phyloP scores from a whole-genome alignment of 805 yeast species.

The Ogataea henricii region DNA sequence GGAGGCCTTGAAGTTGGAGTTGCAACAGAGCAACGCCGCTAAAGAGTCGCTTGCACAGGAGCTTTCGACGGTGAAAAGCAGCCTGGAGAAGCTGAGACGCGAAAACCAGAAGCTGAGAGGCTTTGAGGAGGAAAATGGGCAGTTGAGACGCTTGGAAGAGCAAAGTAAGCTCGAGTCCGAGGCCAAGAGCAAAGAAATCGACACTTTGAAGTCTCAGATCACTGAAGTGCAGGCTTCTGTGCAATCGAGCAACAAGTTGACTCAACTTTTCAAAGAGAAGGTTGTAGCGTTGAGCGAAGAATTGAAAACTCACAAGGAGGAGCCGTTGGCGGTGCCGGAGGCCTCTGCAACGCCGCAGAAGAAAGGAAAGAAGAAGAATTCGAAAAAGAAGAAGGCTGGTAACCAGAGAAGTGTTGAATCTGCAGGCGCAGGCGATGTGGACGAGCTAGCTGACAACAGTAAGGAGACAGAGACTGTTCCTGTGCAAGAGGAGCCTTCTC shows the following conservation, averaged over 20 bases:
- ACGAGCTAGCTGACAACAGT: slow-evolving; percentile 16
- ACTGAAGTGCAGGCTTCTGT: slow-evolving; percentile 23
- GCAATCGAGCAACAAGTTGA: slow-evolving; percentile 26
- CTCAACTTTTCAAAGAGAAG: slow-evolving; percentile 30
- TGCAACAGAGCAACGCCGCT: background rate
- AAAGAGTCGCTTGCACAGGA: background rate
- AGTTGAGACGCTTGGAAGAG: background rate
- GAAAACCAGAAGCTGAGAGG: no score
- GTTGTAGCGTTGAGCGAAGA: slow-evolving; percentile 24
- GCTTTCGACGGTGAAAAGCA: slow-evolving; percentile 8
- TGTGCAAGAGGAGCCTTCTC: slow-evolving; percentile 3
- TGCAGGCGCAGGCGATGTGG: slow-evolving; percentile 10
- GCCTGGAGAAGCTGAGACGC: no score
- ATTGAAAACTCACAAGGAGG: slow-evolving; percentile 7
- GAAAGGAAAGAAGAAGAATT: slow-evolving; percentile 22
- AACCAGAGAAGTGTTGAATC: background rate
- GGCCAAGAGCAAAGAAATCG: slow-evolving; percentile 2
- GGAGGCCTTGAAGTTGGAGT: background rate
- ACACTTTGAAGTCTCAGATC: slow-evolving; percentile 9
- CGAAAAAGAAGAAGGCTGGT: slow-evolving; percentile 10
- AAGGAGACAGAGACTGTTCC: slow-evolving; percentile 24
- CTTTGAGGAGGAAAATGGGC: background rate
- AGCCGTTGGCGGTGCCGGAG: background rate
- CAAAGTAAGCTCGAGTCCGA: background rate
- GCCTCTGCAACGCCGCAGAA: slow-evolving; percentile 8